These are phyloP conservation scores for Penicillium vulpinum DNA, from an alignment of 2,329 filamentous ascomycete genomes.

Conservation along the genomic window DNA sequence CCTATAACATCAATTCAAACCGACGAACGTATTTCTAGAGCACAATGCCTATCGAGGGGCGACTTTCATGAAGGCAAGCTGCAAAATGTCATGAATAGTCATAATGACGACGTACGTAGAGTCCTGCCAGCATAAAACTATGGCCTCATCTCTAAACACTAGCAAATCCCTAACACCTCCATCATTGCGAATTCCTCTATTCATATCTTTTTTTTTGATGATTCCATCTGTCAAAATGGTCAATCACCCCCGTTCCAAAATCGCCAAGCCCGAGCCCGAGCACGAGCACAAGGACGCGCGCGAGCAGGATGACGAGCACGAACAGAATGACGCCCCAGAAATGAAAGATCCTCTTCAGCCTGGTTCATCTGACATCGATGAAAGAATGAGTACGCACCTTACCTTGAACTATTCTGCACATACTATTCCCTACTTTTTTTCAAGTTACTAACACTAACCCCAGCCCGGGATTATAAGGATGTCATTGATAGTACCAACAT, in stretches of 20 bases:
- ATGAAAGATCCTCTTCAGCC: neutral
- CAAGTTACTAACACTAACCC: neutral
- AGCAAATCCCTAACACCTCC: neutral
- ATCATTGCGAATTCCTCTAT: neutral
- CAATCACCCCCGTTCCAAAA: neutral
- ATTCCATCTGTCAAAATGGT: neutral
- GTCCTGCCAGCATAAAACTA: neutral
- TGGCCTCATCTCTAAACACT: neutral
- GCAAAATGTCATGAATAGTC: constrained; percentile 7
- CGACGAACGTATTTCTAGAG: neutral
- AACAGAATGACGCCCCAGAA: neutral
- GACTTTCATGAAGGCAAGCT: neutral
- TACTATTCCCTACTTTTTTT: neutral
- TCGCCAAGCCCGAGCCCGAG: neutral
- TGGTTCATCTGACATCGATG: neutral
- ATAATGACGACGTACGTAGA: neutral
- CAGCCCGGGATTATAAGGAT: constrained; percentile 20
- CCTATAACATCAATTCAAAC: neutral
- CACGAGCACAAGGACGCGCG: too few species aligned
- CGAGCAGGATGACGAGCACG: too few species aligned
- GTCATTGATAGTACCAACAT: constrained; percentile 20
- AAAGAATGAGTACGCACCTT: constrained; percentile 4
- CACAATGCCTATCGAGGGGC: neutral
- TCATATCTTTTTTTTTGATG: neutral
- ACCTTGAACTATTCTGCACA: neutral